Conservation (phyloP, 106 monocot species). For the Dendrobium nobile region DNA sequence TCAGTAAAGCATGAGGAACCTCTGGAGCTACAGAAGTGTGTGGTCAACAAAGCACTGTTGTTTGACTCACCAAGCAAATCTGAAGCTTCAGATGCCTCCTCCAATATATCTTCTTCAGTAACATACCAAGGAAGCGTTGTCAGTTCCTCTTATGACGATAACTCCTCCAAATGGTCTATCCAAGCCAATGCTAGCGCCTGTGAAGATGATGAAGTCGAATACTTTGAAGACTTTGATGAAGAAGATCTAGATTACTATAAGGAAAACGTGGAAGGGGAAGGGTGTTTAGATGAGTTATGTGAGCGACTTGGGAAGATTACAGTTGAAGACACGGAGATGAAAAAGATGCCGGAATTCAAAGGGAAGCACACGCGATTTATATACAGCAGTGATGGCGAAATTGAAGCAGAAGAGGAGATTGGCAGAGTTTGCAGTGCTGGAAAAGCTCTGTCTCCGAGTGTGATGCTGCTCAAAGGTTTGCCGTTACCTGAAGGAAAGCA, state of each 20-base stretch:
- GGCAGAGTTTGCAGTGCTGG: background rate
- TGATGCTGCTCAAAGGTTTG: constrained; percentile 56
- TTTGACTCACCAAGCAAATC: constrained; percentile 81
- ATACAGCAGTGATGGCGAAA: constrained; percentile 75
- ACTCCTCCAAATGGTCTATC: constrained; percentile 43
- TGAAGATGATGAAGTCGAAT: constrained; percentile 14
- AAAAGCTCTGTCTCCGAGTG: constrained; percentile 18
- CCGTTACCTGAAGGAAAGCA: constrained; percentile 82
- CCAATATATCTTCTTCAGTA: constrained; percentile 21
- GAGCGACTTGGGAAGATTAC: constrained; percentile 43
- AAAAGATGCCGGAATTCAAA: constrained; percentile 30
- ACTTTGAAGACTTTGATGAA: constrained; percentile 5
- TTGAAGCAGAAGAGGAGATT: constrained; percentile 38
- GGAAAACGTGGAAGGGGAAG: constrained; percentile 20
- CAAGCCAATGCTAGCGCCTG: constrained; percentile 43
- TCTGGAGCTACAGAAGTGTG: constrained; percentile 21
- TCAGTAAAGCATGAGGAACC: constrained; percentile 14
- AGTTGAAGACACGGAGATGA: constrained; percentile 15
- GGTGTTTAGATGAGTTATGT: constrained; percentile 44
- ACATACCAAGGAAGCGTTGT: constrained; percentile 34
- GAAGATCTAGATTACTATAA: constrained; percentile 8
- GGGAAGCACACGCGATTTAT: constrained; percentile 77
- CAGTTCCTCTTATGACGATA: constrained; percentile 24
- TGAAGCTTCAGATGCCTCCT: constrained; percentile 11
- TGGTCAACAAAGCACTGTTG: constrained; percentile 61